Evolutionary conservation across 2,329 filamentous ascomycete species (phyloP), one percentile per base, ranked within the genome.

Genomic region (Trematosphaeria pertusa): DNA sequence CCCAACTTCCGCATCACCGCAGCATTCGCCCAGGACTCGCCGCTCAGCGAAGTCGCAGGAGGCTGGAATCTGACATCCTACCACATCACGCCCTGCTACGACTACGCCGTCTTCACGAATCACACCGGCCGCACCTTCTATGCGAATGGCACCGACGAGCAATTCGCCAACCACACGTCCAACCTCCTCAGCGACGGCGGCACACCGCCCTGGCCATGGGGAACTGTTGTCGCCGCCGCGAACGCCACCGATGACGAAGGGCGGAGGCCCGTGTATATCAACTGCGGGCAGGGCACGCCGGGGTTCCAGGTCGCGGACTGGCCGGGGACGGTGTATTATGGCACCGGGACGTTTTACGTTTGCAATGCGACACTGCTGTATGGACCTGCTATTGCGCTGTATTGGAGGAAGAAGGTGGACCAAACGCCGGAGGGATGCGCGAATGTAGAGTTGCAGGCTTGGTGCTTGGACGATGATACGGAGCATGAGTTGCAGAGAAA

Each of bases 61-160:
- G 33, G 15, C 21, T 53, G 50, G 50, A 50, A 43, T 18, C 42
- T 50, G 9, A 46, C 50, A 7, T 46, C 46, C n/a, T 47, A 46
- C 28, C 46, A 46, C 35, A 37, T 46, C 10, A 34, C 9, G 3
- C 37, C 50, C 17, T 46, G 42, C 42, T 36, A 43, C 28, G 22
- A 46, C 32, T 43, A 42, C 24, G 41, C 47, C 24, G 41, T 53
- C 37, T 49, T 53, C 35, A 30, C 28, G 5, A 32, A 37, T n/a
- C 15, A 44, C 28, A 7, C 17, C 10, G 43, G 48, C 35, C 34
- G 38, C 9, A 48, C 20, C 1, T 51, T 51, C 40, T 51, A 54
- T 37, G 40, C 40, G 18, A 54, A 51, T 19, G 44, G 48, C 21
- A 51, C 50, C 21, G 31, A 18, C 14, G 39, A 37, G 4, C 18